Base-by-base conservation (phyloP, 495 filamentous ascomycete species). In the Alectoria sarmentosa region DNA sequence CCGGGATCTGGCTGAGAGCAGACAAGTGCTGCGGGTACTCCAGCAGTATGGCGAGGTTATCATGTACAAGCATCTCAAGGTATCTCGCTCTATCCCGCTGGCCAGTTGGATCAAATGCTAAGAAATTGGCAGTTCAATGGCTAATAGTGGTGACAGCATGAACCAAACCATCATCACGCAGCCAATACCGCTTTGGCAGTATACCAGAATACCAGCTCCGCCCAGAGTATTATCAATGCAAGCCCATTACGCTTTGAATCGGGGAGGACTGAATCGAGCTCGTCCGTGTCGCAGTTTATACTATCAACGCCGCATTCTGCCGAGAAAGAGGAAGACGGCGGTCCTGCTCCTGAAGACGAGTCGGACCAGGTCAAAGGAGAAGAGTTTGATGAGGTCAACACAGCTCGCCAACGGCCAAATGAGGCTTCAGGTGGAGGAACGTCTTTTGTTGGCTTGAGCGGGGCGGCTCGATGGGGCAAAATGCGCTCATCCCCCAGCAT, bases 21-120 rank as follows among this genome's bases (percentile, higher is more conserved):
- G 86, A 59, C 81, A 86, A 37, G 78, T 97, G 38, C 78, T 95
- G 32, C 79, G 81, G 42, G 82, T 87, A 30, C 76, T 97, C 32
- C 85, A 91, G 72, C 82, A 82, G 70, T 89, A 88, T 73, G 91
- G 90, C 60, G 84, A 91, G 59, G 83, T 97, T 13, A 82, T 85
- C 30, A 85, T 86, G 66, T 97, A 90, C 76, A 84, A 86, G 73
- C 86, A 83, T 68, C 76, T 91, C 26, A 81, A 83, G 69, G 90
- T 91, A 77, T 28, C 74, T 38, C 26, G 7, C 38, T 11, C 15
- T 28, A 32, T 49, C 10, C 15, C 41, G 34, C 17, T 13, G 21
- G 11, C n/a, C 42, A 37, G n/a, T 58, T 17, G 11, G 5, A 23
- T 15, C 38, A 34, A 32, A 46, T 28, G 44, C 64, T 66, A 34